Evolutionary conservation across 768 basidiomycete species (phyloP).

Genomic region (Termitomyces sp.): DNA sequence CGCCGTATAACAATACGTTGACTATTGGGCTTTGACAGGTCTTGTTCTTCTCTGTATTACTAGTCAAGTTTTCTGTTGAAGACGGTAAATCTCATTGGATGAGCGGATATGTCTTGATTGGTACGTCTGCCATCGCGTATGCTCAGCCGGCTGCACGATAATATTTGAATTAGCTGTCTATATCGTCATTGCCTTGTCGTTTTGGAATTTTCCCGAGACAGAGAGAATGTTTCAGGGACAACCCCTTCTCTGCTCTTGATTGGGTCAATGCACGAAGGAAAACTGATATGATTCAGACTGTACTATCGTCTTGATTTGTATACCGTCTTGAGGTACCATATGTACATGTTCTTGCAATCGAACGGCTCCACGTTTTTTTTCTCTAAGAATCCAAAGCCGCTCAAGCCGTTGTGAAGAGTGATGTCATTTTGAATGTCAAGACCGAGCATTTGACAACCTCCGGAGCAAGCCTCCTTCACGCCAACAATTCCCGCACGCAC

Average conservation of each 20-base stretch:
- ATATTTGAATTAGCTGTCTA: conserved; percentile 22
- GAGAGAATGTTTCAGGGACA: conserved; percentile 23
- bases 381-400: too few species aligned
- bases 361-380: neutral
- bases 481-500: too few species aligned
- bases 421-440: too few species aligned
- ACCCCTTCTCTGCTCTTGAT: neutral
- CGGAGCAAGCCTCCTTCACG: too few species aligned
- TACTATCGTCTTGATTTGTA: neutral
- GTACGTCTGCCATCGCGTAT: conserved; percentile 15
- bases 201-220: conserved; percentile 36
- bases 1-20: too few species aligned
- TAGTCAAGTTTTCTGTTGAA: conserved; percentile 40
- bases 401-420: too few species aligned
- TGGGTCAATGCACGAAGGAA: neutral
- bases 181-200: conserved; percentile 29
- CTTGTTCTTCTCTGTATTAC: conserved; percentile 33
- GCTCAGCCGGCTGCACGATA: neutral
- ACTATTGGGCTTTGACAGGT: conserved; percentile 14
- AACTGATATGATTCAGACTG: neutral
- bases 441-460: too few species aligned
- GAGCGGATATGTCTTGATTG: conserved; percentile 33
- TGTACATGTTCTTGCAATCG: too few species aligned
- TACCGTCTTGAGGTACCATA: neutral
- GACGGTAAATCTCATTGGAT: conserved; percentile 46